A percentile compares a stretch with the other conserved stretches of the same genome.
phyloP scores from a whole-genome alignment of 1,284 basidiomycete genomes.

The Fomitopsis pinicola region DNA sequence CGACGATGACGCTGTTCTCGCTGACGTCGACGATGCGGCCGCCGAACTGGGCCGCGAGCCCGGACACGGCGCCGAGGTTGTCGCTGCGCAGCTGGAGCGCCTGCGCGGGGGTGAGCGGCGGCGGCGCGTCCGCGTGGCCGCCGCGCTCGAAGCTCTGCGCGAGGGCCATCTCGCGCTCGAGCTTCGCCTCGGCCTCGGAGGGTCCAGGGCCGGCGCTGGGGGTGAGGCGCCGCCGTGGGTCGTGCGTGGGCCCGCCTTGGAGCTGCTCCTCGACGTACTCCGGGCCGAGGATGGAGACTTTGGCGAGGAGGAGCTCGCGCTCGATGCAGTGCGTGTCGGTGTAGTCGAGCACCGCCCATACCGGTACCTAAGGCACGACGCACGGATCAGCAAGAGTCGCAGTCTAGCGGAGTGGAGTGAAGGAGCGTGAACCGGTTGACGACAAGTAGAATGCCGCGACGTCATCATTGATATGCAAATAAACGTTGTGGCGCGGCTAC shows the following conservation, averaged over 20 bases:
- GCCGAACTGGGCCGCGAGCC: slow-evolving; percentile 86
- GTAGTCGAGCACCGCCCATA: slow-evolving; percentile 97
- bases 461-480: too few species aligned
- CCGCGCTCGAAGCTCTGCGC: slow-evolving; percentile 72
- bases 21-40: slow-evolving; percentile 94
- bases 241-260: slow-evolving; percentile 76
- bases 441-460: too few species aligned
- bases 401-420: background rate
- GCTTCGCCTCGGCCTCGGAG: slow-evolving; percentile 38
- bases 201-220: slow-evolving; percentile 9
- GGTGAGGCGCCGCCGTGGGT: slow-evolving; percentile 42
- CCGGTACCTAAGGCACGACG: slow-evolving; percentile 67
- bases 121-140: slow-evolving; percentile 20
- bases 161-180: slow-evolving; percentile 64
- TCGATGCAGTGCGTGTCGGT: slow-evolving; percentile 73
- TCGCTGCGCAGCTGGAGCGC: slow-evolving; percentile 88
- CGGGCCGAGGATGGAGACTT: slow-evolving; percentile 90
- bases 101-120: slow-evolving; percentile 59
- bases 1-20: slow-evolving; percentile 92
- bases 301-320: slow-evolving; percentile 34
- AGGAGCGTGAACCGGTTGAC: too few species aligned
- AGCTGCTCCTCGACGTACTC: slow-evolving; percentile 95
- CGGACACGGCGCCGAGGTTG: slow-evolving; percentile 83
- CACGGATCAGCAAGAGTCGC: background rate
- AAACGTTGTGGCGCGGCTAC: too few species aligned